Conservation (phyloP, 2,329 filamentous ascomycete species). For the Ciborinia camelliae region DNA sequence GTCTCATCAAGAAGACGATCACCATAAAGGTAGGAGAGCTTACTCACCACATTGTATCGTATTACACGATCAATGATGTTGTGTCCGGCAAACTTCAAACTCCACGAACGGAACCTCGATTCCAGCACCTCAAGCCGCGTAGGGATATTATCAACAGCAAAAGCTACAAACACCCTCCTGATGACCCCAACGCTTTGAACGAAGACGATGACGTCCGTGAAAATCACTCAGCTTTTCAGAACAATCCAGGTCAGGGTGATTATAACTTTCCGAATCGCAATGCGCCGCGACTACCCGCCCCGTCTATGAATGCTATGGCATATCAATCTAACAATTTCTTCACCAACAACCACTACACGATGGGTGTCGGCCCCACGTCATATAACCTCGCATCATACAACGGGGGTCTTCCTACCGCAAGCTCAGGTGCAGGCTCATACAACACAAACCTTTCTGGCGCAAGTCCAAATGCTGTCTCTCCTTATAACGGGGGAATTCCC, state of each 20-base stretch:
- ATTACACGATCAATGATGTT: constrained; percentile 83
- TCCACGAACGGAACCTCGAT: constrained; percentile 53
- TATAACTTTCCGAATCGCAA: constrained; percentile 29
- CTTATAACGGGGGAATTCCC: constrained; percentile 20
- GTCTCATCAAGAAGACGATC: constrained; percentile 89
- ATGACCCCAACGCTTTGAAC: constrained; percentile 50
- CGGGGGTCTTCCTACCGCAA: constrained; percentile 6
- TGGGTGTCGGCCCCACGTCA: constrained; percentile 21
- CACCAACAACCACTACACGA: constrained; percentile 27
- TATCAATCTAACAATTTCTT: constrained; percentile 26
- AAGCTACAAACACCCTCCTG: constrained; percentile 64
- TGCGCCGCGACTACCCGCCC: constrained; percentile 34
- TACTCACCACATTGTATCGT: constrained; percentile 82
- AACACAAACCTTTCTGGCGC: background rate
- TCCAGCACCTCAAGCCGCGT: constrained; percentile 53
- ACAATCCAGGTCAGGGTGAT: background rate
- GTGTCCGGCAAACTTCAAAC: constrained; percentile 52
- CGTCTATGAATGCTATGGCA: constrained; percentile 23
- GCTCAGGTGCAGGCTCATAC: constrained; percentile 10
- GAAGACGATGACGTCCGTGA: constrained; percentile 28
- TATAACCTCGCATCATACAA: constrained; percentile 24
- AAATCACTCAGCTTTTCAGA: background rate
- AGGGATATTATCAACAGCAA: constrained; percentile 56
- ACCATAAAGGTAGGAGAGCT: constrained; percentile 72
- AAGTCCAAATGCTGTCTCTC: background rate